Conservation (phyloP, 805 yeast genomes). For the Grigorovia humatica region DNA sequence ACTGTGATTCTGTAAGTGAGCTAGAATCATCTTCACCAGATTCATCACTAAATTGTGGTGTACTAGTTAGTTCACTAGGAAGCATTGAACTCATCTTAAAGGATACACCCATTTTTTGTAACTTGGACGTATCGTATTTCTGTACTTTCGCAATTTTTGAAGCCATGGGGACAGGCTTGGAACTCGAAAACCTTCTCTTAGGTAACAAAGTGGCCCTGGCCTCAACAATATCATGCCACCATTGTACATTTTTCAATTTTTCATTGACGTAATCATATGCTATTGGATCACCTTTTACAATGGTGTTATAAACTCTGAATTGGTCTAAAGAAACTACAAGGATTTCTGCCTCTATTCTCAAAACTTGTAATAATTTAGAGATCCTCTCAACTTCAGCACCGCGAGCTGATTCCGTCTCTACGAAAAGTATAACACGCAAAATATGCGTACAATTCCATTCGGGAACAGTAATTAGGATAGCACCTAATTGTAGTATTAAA, state of each 20-base stretch:
- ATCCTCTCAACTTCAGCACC: slow-evolving; percentile 60
- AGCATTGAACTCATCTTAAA: slow-evolving; percentile 63
- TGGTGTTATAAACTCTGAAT: slow-evolving; percentile 56
- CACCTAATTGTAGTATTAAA: slow-evolving; percentile 84
- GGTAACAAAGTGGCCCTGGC: slow-evolving; percentile 37
- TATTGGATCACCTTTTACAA: slow-evolving; percentile 56
- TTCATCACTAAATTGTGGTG: slow-evolving; percentile 22
- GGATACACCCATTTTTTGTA: slow-evolving; percentile 71
- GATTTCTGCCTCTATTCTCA: slow-evolving; percentile 79
- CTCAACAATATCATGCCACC: slow-evolving; percentile 71
- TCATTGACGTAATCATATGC: slow-evolving; percentile 38
- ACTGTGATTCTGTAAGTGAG: slow-evolving; percentile 9
- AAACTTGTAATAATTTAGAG: slow-evolving; percentile 50
- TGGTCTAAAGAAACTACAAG: slow-evolving; percentile 57
- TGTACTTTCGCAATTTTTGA: slow-evolving; percentile 8
- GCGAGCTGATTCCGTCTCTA: slow-evolving; percentile 63
- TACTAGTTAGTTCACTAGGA: slow-evolving; percentile 27
- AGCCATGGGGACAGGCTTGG: slow-evolving; percentile 22
- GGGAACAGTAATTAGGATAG: slow-evolving; percentile 85
- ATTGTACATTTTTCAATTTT: slow-evolving; percentile 50
- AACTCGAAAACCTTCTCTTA: slow-evolving; percentile 23
- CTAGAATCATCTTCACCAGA: slow-evolving; percentile 22
- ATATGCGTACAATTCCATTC: slow-evolving; percentile 76
- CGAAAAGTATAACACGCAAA: slow-evolving; percentile 80
- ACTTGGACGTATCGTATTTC: slow-evolving; percentile 41